A percentile compares a stretch with the other conserved stretches of the same genome.
phyloP scores from a whole-genome alignment of 306 rosid genomes.

The Prunus mongolica region DNA sequence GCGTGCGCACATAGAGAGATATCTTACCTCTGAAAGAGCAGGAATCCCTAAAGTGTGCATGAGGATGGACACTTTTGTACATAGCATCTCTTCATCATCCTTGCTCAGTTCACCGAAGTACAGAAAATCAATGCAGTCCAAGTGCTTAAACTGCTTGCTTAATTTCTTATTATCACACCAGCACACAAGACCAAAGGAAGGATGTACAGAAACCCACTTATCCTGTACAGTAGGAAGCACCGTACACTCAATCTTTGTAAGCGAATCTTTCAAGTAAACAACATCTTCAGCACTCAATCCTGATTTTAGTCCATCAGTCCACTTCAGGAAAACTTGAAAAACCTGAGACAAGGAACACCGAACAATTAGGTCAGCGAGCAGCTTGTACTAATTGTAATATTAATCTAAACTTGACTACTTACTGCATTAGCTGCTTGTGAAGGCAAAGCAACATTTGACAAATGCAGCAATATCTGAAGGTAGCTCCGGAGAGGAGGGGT shows the following conservation, averaged over 20 bases:
- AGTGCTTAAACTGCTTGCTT: conserved; percentile 61
- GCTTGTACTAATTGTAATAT: conserved; percentile 10
- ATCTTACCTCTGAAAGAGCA: conserved; percentile 81
- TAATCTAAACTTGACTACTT: conserved; percentile 28
- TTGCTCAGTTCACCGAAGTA: conserved; percentile 52
- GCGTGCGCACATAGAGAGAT: conserved; percentile 3
- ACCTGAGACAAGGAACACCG: conserved; percentile 46
- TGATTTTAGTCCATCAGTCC: conserved; percentile 73
- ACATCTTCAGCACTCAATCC: conserved; percentile 59
- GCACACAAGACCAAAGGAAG: conserved; percentile 78
- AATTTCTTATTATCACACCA: conserved; percentile 75
- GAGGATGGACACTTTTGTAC: conserved; percentile 48
- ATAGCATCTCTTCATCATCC: conserved; percentile 42
- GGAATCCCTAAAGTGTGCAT: conserved; percentile 78
- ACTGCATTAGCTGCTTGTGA: conserved; percentile 70
- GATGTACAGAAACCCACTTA: conserved; percentile 90
- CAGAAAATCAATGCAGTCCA: conserved; percentile 60
- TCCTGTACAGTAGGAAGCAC: conserved; percentile 90
- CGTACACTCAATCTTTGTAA: conserved; percentile 44
- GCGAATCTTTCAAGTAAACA: conserved; percentile 60
- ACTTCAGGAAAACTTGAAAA: conserved; percentile 67
- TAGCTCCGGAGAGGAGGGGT: conserved; percentile 70
- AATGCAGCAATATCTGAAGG: conserved; percentile 72
- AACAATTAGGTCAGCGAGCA: conserved; percentile 21
- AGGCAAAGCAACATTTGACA: conserved; percentile 65